Evolutionary conservation across 768 basidiomycete species (phyloP).

Genomic region (Kwoniella sp.): DNA sequence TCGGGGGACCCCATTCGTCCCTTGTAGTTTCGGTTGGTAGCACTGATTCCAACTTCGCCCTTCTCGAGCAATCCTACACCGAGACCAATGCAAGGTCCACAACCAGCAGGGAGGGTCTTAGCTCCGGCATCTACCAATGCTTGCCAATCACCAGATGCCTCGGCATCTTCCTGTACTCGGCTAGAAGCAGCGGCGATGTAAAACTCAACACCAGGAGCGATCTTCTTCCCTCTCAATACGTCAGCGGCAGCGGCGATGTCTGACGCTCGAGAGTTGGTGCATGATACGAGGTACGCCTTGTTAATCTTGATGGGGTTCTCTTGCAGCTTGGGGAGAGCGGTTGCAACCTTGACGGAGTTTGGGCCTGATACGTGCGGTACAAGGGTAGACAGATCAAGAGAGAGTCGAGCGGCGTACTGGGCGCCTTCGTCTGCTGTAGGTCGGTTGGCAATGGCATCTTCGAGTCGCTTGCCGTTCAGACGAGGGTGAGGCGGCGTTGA

Average conservation of each 20-base stretch:
- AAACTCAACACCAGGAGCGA: slow-evolving; percentile 89
- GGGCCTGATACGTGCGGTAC: slow-evolving; percentile 96
- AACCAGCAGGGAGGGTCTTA: slow-evolving; percentile 88
- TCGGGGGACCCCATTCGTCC: slow-evolving; percentile 97
- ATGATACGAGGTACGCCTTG: slow-evolving; percentile 97
- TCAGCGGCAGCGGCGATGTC: slow-evolving; percentile 89
- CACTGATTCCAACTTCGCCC: slow-evolving; percentile 93
- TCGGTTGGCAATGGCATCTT: slow-evolving; percentile 63
- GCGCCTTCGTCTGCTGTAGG: slow-evolving; percentile 73
- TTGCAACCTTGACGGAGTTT: slow-evolving; percentile 97
- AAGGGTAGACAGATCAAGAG: slow-evolving; percentile 88
- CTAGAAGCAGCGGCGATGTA: slow-evolving; percentile 96
- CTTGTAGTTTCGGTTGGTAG: slow-evolving; percentile 98
- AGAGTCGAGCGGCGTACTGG: slow-evolving; percentile 79
- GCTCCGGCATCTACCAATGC: slow-evolving; percentile 83
- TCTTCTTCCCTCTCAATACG: slow-evolving; percentile 74
- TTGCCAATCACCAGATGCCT: slow-evolving; percentile 83
- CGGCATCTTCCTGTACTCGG: slow-evolving; percentile 85
- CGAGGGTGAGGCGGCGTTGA: slow-evolving; percentile 79
- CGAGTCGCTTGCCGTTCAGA: slow-evolving; percentile 72
- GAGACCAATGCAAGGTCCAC: slow-evolving; percentile 96
- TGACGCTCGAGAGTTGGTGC: slow-evolving; percentile 94
- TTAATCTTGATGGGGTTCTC: slow-evolving; percentile 75
- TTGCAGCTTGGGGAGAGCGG: slow-evolving; percentile 81
- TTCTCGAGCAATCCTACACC: slow-evolving; percentile 91